These are phyloP conservation scores for Fusarium dlaminii DNA, from an alignment of 2,329 filamentous ascomycete genomes.

Conservation along the genomic window DNA sequence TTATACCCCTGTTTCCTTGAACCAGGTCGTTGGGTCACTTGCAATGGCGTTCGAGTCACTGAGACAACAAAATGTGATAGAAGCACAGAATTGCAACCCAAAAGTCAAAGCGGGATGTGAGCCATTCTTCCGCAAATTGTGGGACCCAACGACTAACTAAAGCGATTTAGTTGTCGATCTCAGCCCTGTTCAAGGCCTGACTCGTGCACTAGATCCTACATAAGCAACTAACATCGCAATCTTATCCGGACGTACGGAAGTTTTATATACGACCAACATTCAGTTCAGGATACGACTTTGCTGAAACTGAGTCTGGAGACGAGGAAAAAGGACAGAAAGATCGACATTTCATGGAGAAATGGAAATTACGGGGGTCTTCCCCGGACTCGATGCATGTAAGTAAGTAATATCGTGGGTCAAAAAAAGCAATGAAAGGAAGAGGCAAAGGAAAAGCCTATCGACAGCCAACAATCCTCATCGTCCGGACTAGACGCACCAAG, in stretches of 20 bases:
- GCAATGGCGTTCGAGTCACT: not conserved
- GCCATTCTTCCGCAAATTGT: not conserved
- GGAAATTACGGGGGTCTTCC: not conserved
- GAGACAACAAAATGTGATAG: not conserved
- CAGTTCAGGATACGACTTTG: not conserved
- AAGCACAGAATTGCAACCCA: not conserved
- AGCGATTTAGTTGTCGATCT: constrained; percentile 5
- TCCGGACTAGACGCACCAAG: not conserved
- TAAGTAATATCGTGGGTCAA: not conserved
- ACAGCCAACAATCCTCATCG: not conserved
- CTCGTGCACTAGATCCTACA: not conserved
- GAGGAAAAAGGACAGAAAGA: not conserved
- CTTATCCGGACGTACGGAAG: not conserved
- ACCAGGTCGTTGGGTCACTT: not conserved
- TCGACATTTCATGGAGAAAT: not conserved
- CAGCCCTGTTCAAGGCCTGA: constrained; percentile 1
- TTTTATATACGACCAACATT: not conserved
- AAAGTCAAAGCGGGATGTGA: not conserved
- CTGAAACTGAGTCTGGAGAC: not conserved
- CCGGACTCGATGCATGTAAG: not conserved
- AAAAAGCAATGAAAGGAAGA: not conserved
- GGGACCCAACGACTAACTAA: not conserved
- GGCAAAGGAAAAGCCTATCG: not conserved
- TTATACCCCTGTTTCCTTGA: not conserved
- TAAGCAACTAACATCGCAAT: not conserved